Evolutionary conservation across 148 eudicot species (phyloP).

Genomic region (Bassia scoparia): DNA sequence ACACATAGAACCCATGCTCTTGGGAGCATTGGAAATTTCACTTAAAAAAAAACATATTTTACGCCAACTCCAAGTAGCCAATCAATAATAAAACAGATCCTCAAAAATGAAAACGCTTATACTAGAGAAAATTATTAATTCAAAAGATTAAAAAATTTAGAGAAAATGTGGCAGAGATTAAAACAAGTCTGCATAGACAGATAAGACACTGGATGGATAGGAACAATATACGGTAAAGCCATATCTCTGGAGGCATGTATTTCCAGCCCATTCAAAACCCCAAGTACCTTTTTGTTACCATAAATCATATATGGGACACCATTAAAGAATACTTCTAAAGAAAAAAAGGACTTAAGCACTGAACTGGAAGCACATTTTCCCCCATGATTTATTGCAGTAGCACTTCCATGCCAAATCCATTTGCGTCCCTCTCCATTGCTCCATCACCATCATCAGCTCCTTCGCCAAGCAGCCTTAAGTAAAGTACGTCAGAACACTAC

Average conservation of each 20-base stretch:
- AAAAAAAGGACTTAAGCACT: slow-evolving; percentile 27
- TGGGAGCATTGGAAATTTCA: too few relatives aligned
- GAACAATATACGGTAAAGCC: slow-evolving; percentile 88
- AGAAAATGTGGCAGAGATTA: too few relatives aligned
- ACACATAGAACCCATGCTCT: not conserved
- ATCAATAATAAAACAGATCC: not conserved
- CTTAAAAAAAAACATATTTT: too few relatives aligned
- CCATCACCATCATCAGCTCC: slow-evolving; percentile 84
- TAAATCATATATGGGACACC: slow-evolving; percentile 10
- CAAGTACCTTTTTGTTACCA: slow-evolving; percentile 63
- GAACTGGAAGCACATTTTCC: slow-evolving; percentile 97
- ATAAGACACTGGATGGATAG: slow-evolving; percentile 82
- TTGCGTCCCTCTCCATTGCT: slow-evolving; percentile 79
- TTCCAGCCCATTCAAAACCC: slow-evolving; percentile 94
- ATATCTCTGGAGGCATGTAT: slow-evolving; percentile 89
- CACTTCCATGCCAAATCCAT: slow-evolving; percentile 94
- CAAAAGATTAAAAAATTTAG: too few relatives aligned
- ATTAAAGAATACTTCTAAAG: not conserved
- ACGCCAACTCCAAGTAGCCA: not conserved
- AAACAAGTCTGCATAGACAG: slow-evolving; percentile 12
- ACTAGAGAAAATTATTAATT: not conserved
- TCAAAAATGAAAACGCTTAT: not conserved
- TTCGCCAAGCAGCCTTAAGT: slow-evolving; percentile 94
- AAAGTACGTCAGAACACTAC: slow-evolving; percentile 77
- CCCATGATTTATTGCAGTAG: slow-evolving; percentile 93